Evolutionary conservation across 2,329 filamentous ascomycete genomes (phyloP), one percentile per base, ranked within the genome.

Genomic region (Biscogniauxia marginata): DNA sequence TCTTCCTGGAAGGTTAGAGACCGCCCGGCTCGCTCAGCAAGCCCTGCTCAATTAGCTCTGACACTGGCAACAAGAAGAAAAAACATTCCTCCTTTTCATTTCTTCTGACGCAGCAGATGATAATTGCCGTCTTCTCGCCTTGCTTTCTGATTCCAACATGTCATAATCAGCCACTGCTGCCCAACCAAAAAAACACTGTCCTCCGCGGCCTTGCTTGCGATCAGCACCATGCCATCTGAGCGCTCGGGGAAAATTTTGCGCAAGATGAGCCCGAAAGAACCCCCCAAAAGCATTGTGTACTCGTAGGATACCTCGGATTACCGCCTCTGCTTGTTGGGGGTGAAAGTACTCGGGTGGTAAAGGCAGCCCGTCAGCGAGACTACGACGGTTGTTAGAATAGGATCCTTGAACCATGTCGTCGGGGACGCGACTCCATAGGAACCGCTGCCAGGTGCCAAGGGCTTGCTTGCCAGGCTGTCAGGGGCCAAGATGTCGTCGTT

Each of bases 381-480:
- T 53, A 44, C 45, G 51, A 45, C 46, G 39, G 20, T 49, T 50
- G 24, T 52, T 52, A 18, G 25, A 50, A 60, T 64, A 71, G 63
- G 67, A 75, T 67, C 74, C 73, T 68, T 70, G 74, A 74, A 74
- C 74, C 74, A 73, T 74, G 73, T 72, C 68, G 67, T 72, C 65
- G 68, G 57, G 59, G 61, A 63, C 59, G 60, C 56, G 62, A 60
- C 48, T 51, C 47, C 49, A 45, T 54, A 56, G 54, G 58, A 52
- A 54, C 52, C 58, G 53, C 52, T 60, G 61, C 54, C 60, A 56
- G 56, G 58, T 57, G 58, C 57, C 55, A 60, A 56, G 30, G 30
- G 30, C 30, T 39, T 39, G 30, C 30, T 39, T 39, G 30, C 30
- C 30, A 39, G 30, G 30, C 30, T 39, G 30, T 39, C 50, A 58